Conservation (phyloP, 2,329 filamentous ascomycete species). For the Colletotrichum acutatum region DNA sequence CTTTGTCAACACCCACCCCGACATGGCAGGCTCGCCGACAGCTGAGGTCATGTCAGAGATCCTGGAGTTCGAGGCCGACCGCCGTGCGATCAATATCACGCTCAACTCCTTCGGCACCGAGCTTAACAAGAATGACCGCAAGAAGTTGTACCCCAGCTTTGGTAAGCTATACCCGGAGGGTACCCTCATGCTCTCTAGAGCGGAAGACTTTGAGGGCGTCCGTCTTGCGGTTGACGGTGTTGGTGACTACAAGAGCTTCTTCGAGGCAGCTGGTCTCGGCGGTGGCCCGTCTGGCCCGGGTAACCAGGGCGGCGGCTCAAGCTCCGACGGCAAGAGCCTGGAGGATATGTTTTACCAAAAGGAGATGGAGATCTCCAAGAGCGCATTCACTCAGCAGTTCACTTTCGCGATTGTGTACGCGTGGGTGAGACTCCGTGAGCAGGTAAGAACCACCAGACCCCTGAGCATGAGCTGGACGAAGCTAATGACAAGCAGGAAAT, state of each 20-base stretch:
- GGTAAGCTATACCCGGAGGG: constrained; percentile 94
- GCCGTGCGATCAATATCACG: constrained; percentile 98
- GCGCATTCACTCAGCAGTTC: constrained; percentile 95
- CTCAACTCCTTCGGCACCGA: constrained; percentile 99
- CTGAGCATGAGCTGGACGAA: constrained; percentile 18
- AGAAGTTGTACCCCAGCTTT: constrained; percentile 95
- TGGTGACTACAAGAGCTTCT: constrained; percentile 93
- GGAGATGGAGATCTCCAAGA: constrained; percentile 98
- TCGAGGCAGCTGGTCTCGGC: constrained; percentile 87
- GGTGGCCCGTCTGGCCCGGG: constrained; percentile 78
- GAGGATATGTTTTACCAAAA: constrained; percentile 99
- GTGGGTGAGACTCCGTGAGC: constrained; percentile 97
- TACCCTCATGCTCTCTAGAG: constrained; percentile 91
- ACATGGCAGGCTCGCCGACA: constrained; percentile 89
- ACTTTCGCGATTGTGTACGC: constrained; percentile 95
- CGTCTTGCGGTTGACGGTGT: constrained; percentile 93
- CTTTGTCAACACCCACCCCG: constrained; percentile 90
- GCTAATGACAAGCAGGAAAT: constrained; percentile 81
- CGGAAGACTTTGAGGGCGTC: constrained; percentile 95
- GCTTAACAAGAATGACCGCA: constrained; percentile 90
- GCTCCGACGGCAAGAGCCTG: constrained; percentile 85
- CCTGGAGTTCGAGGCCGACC: constrained; percentile 95
- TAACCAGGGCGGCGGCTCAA: constrained; percentile 85
- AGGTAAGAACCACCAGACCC: constrained; percentile 69
- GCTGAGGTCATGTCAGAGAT: constrained; percentile 96